Evolutionary conservation across 2,329 filamentous ascomycete species (phyloP).

Genomic region (Bisporella sp.): DNA sequence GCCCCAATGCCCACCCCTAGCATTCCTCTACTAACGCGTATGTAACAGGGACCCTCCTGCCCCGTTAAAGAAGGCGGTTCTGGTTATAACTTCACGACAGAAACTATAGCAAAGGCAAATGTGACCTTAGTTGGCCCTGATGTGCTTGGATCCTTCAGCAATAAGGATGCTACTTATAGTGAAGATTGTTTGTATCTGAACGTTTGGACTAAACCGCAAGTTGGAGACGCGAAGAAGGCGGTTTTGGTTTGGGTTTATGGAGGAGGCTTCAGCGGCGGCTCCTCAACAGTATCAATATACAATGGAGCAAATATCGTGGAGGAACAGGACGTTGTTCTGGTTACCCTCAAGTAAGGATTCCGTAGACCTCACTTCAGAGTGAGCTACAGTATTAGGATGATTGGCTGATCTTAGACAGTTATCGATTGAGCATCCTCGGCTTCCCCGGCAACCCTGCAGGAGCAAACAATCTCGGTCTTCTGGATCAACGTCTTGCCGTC

Average conservation of each 20-base stretch:
- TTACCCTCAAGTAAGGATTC: constrained; percentile 3
- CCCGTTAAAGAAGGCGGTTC: constrained; percentile 1
- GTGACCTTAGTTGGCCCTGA: constrained; percentile 1
- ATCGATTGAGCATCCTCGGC: constrained; percentile 29
- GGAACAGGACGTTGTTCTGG: constrained; percentile 4
- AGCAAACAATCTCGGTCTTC: constrained; percentile 49
- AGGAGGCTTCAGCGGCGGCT: constrained; percentile 29
- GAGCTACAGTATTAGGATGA: background rate
- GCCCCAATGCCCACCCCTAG: background rate
- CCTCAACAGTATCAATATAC: background rate
- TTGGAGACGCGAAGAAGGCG: constrained; percentile 27
- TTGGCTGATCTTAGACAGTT: constrained; percentile 15
- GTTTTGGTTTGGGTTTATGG: constrained; percentile 39
- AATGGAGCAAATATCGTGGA: constrained; percentile 2
- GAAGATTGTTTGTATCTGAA: constrained; percentile 33
- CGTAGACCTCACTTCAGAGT: no score
- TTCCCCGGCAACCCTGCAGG: constrained; percentile 23
- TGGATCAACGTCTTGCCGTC: constrained; percentile 51
- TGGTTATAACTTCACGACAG: background rate
- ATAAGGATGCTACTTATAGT: constrained; percentile 3
- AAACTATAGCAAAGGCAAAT: constrained; percentile 1
- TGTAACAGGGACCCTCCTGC: constrained; percentile 7
- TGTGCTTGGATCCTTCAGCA: constrained; percentile 1
- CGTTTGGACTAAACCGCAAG: constrained; percentile 27
- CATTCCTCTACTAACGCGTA: background rate